Evolutionary conservation across 257 asterid species (phyloP).

Genomic region (Petunia secreta): DNA sequence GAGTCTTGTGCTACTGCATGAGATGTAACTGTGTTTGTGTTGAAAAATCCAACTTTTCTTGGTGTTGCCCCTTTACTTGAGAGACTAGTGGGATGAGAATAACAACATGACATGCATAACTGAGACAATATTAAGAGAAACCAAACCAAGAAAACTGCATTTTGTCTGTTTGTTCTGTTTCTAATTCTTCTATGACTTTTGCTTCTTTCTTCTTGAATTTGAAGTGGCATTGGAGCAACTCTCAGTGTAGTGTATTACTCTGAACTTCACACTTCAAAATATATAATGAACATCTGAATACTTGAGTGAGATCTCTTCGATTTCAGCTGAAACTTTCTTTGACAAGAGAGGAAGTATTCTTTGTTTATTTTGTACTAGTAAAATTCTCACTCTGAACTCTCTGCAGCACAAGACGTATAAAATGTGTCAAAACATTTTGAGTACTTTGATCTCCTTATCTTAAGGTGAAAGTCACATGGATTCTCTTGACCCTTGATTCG

Average conservation of each 20-base stretch:
- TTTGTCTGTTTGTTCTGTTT: constrained; percentile 6
- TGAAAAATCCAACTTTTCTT: constrained; percentile 41
- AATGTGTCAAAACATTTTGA: too few species aligned
- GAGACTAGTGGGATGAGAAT: too few species aligned
- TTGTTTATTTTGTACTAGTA: too few species aligned
- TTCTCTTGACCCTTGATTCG: too few species aligned
- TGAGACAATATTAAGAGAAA: constrained; percentile 44
- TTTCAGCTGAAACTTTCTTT: too few species aligned
- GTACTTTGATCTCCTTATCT: too few species aligned
- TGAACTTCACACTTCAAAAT: neutral
- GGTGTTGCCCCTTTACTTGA: constrained; percentile 38
- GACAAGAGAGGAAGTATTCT: too few species aligned
- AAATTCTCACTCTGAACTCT: too few species aligned
- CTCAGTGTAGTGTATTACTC: too few species aligned
- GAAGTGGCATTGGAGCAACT: neutral
- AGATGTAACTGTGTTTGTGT: neutral
- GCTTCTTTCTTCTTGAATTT: constrained; percentile 27
- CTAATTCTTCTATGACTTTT: constrained; percentile 6
- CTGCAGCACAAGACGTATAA: too few species aligned
- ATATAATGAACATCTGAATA: neutral
- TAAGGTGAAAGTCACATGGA: too few species aligned
- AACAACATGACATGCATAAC: constrained; percentile 8
- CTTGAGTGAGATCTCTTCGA: neutral
- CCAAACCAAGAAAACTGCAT: constrained; percentile 38
- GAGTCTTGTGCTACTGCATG: constrained; percentile 18